Evolutionary conservation across 2,329 filamentous ascomycete genomes (phyloP), one percentile per base, ranked within the genome.

Genomic region (Cladophialophora immunda): DNA sequence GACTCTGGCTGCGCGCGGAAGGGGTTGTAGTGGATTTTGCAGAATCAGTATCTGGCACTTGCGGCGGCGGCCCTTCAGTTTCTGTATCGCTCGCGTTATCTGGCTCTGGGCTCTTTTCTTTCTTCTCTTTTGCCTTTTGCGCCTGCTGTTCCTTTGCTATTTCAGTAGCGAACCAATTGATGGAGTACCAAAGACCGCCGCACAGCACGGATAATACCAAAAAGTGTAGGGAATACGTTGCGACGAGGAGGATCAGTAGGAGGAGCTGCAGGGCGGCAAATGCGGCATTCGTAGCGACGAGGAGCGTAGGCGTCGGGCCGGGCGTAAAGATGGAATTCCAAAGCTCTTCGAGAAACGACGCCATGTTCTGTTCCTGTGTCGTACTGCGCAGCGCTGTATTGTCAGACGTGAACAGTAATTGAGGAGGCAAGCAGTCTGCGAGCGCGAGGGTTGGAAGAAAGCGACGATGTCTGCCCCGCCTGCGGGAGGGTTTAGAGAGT

Each of bases 261-360:
- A 97, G 84, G 69, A 91, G 67, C 79, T 98, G 95, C 19, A 99
- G 89, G 50, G 88, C 87, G 70, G 89, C 93, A 78, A 99, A 99
- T 68, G 92, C 90, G 76, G 85, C 88, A 81, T 99, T 98, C 66
- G 95, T 96, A 67, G 95, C 95, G 76, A 94, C 82, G 64, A 98
- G 86, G 70, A 99, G 89, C 56, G 92, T 92, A 15, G 92, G 92
- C 0, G 94, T 97, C 55, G 94, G 88, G 65, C 95, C 95, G 0
- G 94, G 92, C 4, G 91, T 95, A 85, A 98, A 97, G 84, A 98
- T 89, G 76, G 92, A 96, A 77, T 91, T 87, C 91, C 93, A 97
- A 68, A 97, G 90, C 72, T 94, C 88, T 76, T 88, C 84, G 69
- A 96, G 75, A 79, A 90, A 90, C 72, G 78, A 80, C 47, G 77